Evolutionary conservation across 1,284 basidiomycete genomes (phyloP), one percentile per base, ranked within the genome.

Genomic region (Coniferiporia weirii): DNA sequence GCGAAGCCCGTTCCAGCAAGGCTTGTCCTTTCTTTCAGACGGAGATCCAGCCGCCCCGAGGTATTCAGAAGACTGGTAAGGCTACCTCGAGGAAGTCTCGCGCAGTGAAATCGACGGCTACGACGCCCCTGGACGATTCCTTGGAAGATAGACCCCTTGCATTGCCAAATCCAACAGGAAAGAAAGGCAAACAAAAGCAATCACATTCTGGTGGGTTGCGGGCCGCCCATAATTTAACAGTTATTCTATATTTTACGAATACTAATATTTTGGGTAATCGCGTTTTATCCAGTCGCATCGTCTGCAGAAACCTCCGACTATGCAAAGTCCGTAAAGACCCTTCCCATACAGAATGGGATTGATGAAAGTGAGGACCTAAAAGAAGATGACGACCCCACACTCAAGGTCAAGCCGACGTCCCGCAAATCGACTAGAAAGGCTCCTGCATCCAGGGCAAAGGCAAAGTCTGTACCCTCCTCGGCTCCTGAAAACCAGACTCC

Each of bases 1-100:
- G 87, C 52, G 78, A 77, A 48, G 71, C 71, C 52, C 81, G 80
- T 67, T 70, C 75, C 0, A 71, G 72, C 12, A 65, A 61, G 4
- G 62, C 70, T 0, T 88, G 85, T 66, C 75, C 81, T 0, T 85
- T 88, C 68, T 79, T 88, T 56, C 44, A 61, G 61, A 61, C 69
- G 45, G 38, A 27, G 35, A 22, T 47, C 5, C 56, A 61, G 56
- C 49, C 66, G 51, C 58, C 49, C 52, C 63, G 59, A 53, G 61
- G 63, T 8, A 57, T n/a, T 61, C 63, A 45, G 64, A 60, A 60
- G 64, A 64, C 62, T 64, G 58, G 50, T 27, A 60, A 15, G 59
- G 46, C 45, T 19, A 35, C 55, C 5, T 54, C 60, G 4, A 52
- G 56, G 17, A 54, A 61, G 27, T 50, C 56, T 8, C 50, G 47